Base-by-base conservation (phyloP, 345 rosid species). In the Hibiscus mutabilis region DNA sequence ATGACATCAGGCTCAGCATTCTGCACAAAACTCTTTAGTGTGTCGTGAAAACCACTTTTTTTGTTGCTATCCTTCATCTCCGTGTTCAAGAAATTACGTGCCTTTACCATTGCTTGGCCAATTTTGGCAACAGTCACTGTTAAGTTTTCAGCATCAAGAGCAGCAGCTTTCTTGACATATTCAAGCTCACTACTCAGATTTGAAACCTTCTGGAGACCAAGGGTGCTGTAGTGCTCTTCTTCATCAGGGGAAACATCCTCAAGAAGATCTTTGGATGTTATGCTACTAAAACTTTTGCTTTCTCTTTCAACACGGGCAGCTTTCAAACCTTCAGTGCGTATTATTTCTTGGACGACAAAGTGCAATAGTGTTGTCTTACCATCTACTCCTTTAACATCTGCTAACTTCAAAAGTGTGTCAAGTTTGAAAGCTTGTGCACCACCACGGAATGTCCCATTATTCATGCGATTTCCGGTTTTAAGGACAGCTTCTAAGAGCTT, bases 381-480 rank as follows among this genome's bases (percentile, higher is more conserved):
- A 81, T 96, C 99, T 16, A 75, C 79, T 74, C 99, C 99, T 79
- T 92, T 96, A 22, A 96, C 99, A 53, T 96, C 99, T 51, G 96
- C 73, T 79, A 96, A 73, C 82, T 96, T 96, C 81, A 96, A 76
- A 78, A 96, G 98, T 9, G 99, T 96, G 80, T 96, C 98, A 24
- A 96, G 98, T 84, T 91, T 96, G 76, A 96, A 96, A 27, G 99
- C 98, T 80, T 86, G 97, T 16, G 99, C 99, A 44, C 94, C 90
- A 35, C 99, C 99, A 37, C 99, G 90, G 67, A 90, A 96, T 47
- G 99, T 96, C 55, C 99, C 99, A 81, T 87, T 84, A 70, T 96
- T 96, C 99, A 96, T 96, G 53, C 99, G 89, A 76, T 96, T 96
- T 74, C 99, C 99, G 7, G 99, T 96, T 82, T 96, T 96, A 11